A percentile compares a stretch with the other conserved stretches of the same genome.
phyloP scores from a whole-genome alignment of 306 rosid genomes.

The Purshia tridentata region DNA sequence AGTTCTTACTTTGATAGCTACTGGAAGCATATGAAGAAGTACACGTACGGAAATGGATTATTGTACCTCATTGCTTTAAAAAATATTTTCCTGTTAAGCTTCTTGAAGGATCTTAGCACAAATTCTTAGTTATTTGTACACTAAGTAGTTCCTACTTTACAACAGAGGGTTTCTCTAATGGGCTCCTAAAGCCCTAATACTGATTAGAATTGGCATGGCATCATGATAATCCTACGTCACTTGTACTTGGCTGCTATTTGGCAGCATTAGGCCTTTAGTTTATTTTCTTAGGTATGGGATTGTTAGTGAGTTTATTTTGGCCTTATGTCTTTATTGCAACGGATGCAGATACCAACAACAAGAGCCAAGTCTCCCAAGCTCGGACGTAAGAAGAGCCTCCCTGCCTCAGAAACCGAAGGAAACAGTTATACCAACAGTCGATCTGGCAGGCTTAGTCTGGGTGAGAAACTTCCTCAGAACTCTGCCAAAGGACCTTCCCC shows the following conservation, averaged over 20 bases:
- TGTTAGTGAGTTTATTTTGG: slow-evolving; percentile 16
- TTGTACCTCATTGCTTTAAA: neutral
- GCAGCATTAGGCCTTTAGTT: neutral
- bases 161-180: neutral
- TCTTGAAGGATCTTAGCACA: no score
- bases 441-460: slow-evolving; percentile 64
- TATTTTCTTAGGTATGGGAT: neutral
- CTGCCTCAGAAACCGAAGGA: slow-evolving; percentile 50
- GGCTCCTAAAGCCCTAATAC: neutral
- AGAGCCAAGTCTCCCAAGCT: slow-evolving; percentile 99
- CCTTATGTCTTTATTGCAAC: slow-evolving; percentile 12
- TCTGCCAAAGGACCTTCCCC: slow-evolving; percentile 47
- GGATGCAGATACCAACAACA: slow-evolving; percentile 85
- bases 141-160: no score
- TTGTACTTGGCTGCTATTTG: neutral
- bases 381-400: slow-evolving; percentile 75
- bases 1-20: neutral
- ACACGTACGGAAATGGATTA: neutral
- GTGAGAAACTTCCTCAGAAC: slow-evolving; percentile 57
- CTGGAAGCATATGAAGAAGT: neutral
- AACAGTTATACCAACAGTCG: slow-evolving; percentile 36
- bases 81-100: neutral
- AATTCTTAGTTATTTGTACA: no score
- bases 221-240: neutral
- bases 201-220: neutral